phyloP scores from a whole-genome alignment of 2,329 filamentous ascomycete species.

The Myriangium duriaei region DNA sequence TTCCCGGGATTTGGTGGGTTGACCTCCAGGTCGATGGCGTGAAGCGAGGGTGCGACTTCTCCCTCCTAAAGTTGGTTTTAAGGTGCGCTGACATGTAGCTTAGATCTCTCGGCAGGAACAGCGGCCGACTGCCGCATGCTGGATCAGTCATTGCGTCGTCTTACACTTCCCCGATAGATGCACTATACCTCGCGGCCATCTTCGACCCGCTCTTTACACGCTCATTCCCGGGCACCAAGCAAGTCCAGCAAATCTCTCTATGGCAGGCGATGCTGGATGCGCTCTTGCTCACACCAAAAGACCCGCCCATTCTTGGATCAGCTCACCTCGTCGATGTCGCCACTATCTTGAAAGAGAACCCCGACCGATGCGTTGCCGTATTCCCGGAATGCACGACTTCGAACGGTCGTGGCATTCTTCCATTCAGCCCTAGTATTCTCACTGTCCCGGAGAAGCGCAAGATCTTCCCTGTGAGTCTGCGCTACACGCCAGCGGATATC shows the following conservation, averaged over 20 bases:
- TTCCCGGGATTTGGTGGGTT: constrained; percentile 95
- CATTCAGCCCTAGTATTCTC: constrained; percentile 66
- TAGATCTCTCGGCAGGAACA: constrained; percentile 59
- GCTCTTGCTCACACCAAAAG: constrained; percentile 46
- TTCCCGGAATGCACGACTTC: constrained; percentile 93
- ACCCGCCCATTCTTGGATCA: constrained; percentile 33
- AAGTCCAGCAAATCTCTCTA: constrained; percentile 66
- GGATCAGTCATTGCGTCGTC: constrained; percentile 78
- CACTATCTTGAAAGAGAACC: constrained; percentile 53
- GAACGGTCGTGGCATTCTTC: constrained; percentile 81
- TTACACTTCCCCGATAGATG: constrained; percentile 85
- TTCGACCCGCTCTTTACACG: constrained; percentile 92
- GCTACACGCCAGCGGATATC: constrained; percentile 79
- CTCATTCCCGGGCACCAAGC: constrained; percentile 59
- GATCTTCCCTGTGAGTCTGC: constrained; percentile 82
- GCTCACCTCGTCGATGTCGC: constrained; percentile 48
- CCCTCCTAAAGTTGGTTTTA: constrained; percentile 7
- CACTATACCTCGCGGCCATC: constrained; percentile 85
- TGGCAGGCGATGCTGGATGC: constrained; percentile 62
- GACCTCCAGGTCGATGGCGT: constrained; percentile 97
- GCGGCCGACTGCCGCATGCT: constrained; percentile 61
- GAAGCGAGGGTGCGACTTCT: constrained; percentile 57
- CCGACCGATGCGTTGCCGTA: constrained; percentile 64
- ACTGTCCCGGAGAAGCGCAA: constrained; percentile 53
- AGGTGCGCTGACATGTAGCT: constrained; percentile 11